Evolutionary conservation across 352 stramenopile genomes (phyloP).

Genomic region (Globisporangium splendens): DNA sequence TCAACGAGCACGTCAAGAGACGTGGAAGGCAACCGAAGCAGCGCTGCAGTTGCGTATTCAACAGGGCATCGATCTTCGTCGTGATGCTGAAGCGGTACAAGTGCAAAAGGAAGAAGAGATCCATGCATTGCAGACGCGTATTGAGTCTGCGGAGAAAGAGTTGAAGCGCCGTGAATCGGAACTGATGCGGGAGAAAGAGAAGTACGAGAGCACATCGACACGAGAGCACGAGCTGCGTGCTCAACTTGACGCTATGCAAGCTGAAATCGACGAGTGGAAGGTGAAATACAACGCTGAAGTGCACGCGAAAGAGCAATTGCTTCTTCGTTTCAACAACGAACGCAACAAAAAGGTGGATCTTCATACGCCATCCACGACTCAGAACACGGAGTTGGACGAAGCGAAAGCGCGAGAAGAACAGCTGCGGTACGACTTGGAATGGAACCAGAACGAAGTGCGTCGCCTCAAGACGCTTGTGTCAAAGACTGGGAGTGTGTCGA

Average conservation of each 20-base stretch:
- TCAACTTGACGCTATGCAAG: slow-evolving; percentile 37
- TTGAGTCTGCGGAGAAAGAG: slow-evolving; percentile 35
- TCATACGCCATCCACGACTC: slow-evolving; percentile 9
- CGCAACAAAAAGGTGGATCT: slow-evolving; percentile 13
- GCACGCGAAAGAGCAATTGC: slow-evolving; percentile 32
- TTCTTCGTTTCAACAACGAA: slow-evolving; percentile 23
- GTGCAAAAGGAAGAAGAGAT: slow-evolving; percentile 35
- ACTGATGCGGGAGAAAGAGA: slow-evolving; percentile 31
- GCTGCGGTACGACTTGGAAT: slow-evolving; percentile 57
- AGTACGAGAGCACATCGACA: slow-evolving; percentile 18
- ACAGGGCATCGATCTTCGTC: slow-evolving; percentile 29
- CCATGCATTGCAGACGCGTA: slow-evolving; percentile 22
- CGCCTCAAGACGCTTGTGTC: slow-evolving; percentile 25
- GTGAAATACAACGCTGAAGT: slow-evolving; percentile 32
- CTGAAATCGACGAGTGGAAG: slow-evolving; percentile 51
- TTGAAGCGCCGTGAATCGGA: slow-evolving; percentile 26
- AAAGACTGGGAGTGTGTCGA: neutral
- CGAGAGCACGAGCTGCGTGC: slow-evolving; percentile 37
- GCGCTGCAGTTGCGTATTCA: slow-evolving; percentile 40
- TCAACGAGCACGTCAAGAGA: slow-evolving; percentile 48
- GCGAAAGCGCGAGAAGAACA: slow-evolving; percentile 36
- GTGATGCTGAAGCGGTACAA: slow-evolving; percentile 37
- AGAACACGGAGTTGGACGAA: slow-evolving; percentile 33
- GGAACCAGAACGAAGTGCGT: slow-evolving; percentile 54
- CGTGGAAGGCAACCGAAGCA: slow-evolving; percentile 48